Evolutionary conservation across 441 rosid genomes (phyloP), one percentile per base, ranked within the genome.

Genomic region (Theobroma grandiflorum): DNA sequence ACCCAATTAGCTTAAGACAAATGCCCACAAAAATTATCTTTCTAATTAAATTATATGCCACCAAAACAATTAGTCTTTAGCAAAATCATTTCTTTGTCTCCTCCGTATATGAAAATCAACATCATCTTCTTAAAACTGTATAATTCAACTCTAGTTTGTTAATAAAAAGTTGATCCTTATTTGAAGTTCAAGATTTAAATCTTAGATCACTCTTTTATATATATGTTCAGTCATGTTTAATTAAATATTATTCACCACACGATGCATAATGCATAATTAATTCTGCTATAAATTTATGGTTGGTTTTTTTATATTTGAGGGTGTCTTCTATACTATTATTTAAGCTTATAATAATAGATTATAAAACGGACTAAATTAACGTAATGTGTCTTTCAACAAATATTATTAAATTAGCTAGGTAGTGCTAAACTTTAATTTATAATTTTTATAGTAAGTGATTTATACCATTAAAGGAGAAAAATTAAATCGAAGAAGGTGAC

Each of bases 401-500:
- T 52, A 72, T 38, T 72, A 52, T 72, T 72, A 9, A n/a, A 53
- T 72, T 72, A 26, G 31, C 31, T 26, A 26, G 45, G 4, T 18
- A 35, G 47, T 18, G 75, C 64, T 38, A 38, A 73, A 55, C 37
- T 71, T 71, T 6, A 50, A 15, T 50, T 50, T 68, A 20, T 11
- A 43, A 43, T 2, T 20, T 20, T 0, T 22, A 45, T 69, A 9
- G 3, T 12, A 50, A 33, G 35, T 53, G 76, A 38, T 37, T 37
- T 38, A 6, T 55, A 73, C 76, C 64, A 55, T 40, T 74, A 58
- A 14, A 26, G 42, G 22, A 43, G 22, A 49, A 71, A 67, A 74
- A 8, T 58, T 12, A 72, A 74, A 18, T 38, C 57, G 66, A 52
- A 71, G 58, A 57, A 80, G 35, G 73, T 74, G 83, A 78, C 63